Evolutionary conservation across 148 eudicot genomes (phyloP), one percentile per base, ranked within the genome.

Genomic region (Heliamphora exappendiculata): DNA sequence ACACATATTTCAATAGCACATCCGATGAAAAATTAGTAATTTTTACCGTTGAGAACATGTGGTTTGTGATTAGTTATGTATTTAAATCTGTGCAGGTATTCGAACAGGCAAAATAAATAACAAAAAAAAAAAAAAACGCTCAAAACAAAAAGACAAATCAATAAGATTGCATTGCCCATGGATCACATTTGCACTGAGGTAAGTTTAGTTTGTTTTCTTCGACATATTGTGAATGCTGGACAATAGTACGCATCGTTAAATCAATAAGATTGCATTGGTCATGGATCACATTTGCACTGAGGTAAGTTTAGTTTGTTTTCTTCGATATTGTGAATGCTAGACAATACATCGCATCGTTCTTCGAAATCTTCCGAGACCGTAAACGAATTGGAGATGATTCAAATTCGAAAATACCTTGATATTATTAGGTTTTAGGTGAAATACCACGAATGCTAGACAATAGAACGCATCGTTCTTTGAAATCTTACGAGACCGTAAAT

Each of bases 371-470:
- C 12, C 6, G 20, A 0, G 34, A 58, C 0, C 9, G 12, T 64
- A 36, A 1, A 64, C 36, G 68, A 6, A 64, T 24, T 24, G 57
- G 37, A 62, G 41, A 62, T 14, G 45, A 50, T 4, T 42, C 13
- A 10, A 59, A 60, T 12, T 54, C 20, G 3, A 7, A 28, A 11
- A 42, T 47, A 89, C 97, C 91, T 91, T 85, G 86, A 89, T 91
- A 80, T 91, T 92, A 47, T 37, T 26, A 0, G 98, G 96, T 1
- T n/a, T n/a, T n/a, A n/a, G n/a, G n/a, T n/a, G n/a, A n/a, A n/a
- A n/a, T n/a, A n/a, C 8, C 12, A 3, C 3, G 14, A 14, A 50
- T 50, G 6, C 1, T 34, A 64, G 49, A 39, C 41, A 20, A 33
- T 33, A 31, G n/a, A 41, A n/a, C 42, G 11, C 50, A 24, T 11